Conservation (phyloP, 257 asterid species). For the Petunia axillaris region DNA sequence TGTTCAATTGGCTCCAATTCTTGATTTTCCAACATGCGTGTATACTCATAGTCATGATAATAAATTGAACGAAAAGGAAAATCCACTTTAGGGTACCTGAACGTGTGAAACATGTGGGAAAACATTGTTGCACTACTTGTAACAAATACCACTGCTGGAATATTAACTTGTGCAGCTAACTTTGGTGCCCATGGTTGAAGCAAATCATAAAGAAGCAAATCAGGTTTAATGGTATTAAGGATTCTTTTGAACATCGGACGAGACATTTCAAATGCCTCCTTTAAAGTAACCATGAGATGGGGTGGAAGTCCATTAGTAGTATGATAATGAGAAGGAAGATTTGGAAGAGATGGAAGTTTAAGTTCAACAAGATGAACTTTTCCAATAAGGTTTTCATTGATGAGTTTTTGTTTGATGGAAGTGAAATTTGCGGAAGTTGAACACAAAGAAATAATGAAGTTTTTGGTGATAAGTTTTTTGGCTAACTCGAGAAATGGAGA, state of each 20-base stretch:
- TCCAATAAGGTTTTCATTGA: neutral
- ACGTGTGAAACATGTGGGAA: neutral
- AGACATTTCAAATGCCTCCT: constrained; percentile 22
- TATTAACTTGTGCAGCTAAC: constrained; percentile 15
- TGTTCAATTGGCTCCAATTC: neutral
- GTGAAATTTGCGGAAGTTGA: constrained; percentile 26
- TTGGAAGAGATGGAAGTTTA: constrained; percentile 30
- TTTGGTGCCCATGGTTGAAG: constrained; percentile 33
- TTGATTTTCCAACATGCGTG: neutral
- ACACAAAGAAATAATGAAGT: constrained; percentile 29
- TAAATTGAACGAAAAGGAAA: constrained; percentile 29
- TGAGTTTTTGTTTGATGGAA: constrained; percentile 24
- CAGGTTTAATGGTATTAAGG: constrained; percentile 17
- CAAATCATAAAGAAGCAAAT: constrained; percentile 32
- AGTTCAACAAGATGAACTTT: constrained; percentile 26
- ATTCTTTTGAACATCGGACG: constrained; percentile 20
- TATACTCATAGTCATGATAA: constrained; percentile 7
- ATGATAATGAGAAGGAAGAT: constrained; percentile 32
- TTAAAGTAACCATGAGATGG: constrained; percentile 18
- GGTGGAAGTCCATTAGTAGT: no score
- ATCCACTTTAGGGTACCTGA: neutral
- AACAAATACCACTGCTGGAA: constrained; percentile 32
- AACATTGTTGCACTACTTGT: neutral
- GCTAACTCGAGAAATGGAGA: constrained; percentile 35
- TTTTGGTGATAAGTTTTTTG: constrained; percentile 22